phyloP scores from a whole-genome alignment of 2,329 filamentous ascomycete genomes.

The Emmonsiellopsis sp. region DNA sequence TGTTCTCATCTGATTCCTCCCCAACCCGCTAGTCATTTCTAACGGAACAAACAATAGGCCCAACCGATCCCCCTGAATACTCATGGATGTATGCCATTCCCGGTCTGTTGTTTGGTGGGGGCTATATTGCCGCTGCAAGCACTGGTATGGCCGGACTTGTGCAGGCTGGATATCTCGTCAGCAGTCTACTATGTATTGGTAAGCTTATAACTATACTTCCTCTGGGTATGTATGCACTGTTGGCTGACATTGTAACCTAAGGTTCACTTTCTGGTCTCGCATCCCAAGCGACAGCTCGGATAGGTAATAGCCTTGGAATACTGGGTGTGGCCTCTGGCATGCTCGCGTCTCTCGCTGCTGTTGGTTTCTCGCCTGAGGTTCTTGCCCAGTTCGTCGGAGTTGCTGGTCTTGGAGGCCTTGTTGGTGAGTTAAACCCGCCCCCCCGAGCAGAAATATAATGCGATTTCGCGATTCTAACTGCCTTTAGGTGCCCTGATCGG shows the following conservation, averaged over 20 bases:
- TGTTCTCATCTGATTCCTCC: constrained; percentile 16
- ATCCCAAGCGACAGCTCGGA: constrained; percentile 71
- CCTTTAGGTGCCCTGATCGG: constrained; percentile 60
- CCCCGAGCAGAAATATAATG: constrained; percentile 1
- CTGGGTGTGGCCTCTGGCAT: constrained; percentile 77
- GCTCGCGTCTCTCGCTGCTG: constrained; percentile 69
- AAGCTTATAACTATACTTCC: constrained; percentile 4
- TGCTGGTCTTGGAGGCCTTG: constrained; percentile 59
- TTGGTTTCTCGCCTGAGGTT: constrained; percentile 69
- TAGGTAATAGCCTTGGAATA: constrained; percentile 79
- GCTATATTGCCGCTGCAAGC: constrained; percentile 67
- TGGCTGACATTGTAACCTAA: constrained; percentile 5
- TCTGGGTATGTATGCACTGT: background rate
- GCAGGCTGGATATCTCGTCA: constrained; percentile 78
- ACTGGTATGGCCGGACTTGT: constrained; percentile 77
- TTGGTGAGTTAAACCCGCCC: constrained; percentile 33
- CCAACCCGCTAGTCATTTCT: background rate
- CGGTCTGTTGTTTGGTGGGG: constrained; percentile 66
- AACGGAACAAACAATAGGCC: constrained; percentile 34
- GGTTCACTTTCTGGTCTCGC: constrained; percentile 68
- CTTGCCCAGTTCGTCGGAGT: constrained; percentile 71
- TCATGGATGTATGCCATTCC: constrained; percentile 79
- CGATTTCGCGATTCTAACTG: constrained; percentile 6
- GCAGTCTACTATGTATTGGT: constrained; percentile 73
- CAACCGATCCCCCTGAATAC: constrained; percentile 80